These are phyloP conservation scores for Schizosaccharomyces octosporus DNA, from an alignment of 805 yeast species.

Conservation along the genomic window DNA sequence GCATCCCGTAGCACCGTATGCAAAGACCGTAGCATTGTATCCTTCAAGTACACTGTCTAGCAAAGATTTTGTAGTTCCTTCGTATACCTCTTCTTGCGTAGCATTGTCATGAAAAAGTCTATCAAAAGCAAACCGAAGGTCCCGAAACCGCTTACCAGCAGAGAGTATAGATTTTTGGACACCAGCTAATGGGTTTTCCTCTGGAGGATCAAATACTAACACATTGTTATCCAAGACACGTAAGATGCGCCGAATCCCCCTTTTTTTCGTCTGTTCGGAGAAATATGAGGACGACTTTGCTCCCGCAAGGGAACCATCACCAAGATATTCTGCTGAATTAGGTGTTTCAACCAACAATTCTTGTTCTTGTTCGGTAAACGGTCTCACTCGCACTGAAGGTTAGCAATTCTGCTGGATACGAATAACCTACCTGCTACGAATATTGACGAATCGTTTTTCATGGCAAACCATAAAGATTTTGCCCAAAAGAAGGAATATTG, in stretches of 20 bases:
- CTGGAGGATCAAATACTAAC: slow-evolving; percentile 2
- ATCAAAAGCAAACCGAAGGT: slow-evolving; percentile 2
- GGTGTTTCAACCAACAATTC: neutral
- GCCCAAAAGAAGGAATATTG: neutral
- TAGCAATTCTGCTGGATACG: neutral
- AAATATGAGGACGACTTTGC: neutral
- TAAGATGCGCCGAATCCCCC: neutral
- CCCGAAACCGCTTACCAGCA: neutral
- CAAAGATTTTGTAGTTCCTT: neutral
- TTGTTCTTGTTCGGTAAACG: neutral
- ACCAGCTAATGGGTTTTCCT: neutral
- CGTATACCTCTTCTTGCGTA: slow-evolving; percentile 2
- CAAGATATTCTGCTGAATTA: neutral
- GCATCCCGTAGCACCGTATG: slow-evolving; percentile 3
- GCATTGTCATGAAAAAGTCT: slow-evolving; percentile 1
- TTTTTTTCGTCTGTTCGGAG: neutral
- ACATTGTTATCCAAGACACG: neutral
- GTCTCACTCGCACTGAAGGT: slow-evolving; percentile 1
- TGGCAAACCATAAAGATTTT: neutral
- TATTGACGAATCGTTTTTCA: neutral
- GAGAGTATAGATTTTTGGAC: neutral
- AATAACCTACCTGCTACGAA: neutral
- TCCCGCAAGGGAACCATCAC: neutral
- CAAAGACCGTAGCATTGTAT: slow-evolving; percentile 3
- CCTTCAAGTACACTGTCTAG: slow-evolving; percentile 3